Evolutionary conservation across 164 flowering plant species (phyloP), one percentile per base, ranked within the genome.

Genomic region (Vitis rupestris): DNA sequence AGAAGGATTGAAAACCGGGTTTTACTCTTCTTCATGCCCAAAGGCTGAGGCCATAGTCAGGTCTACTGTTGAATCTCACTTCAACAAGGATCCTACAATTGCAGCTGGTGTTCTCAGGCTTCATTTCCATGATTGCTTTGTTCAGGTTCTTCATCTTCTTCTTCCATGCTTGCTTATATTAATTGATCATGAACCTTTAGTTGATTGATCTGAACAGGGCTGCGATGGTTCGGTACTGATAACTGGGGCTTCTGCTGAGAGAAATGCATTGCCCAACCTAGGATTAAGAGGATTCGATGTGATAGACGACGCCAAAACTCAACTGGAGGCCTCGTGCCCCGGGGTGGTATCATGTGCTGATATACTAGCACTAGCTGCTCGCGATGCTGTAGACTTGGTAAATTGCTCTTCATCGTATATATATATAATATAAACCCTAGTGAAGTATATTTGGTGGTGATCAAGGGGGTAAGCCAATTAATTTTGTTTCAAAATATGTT

Each of bases 331-430:
- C 37, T 47, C 54, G 51, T 89, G 97, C 61, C 93, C 93, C 50
- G 90, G 90, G 2, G 79, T 84, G 10, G 92, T 89, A 62, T 91
- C 97, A 0, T 89, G 97, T 69, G 87, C 97, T 27, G 97, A 91
- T 48, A 86, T 91, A 54, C 70, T 91, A 17, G 89, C 93, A 0
- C 51, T 91, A 44, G 92, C 97, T 13, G 89, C 93, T 72, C 85
- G 92, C 9, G 97, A 91, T 72, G 78, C 92, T 52, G 92, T 91
- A 5, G 87, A 74, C 69, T 78, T 91, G 84, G 97, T 89, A 78
- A 23, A 23, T 23, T 23, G 2, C 27, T 23, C 27, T 23, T 23
- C 27, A 23, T 23, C 27, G 27, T 23, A 23, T 23, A 23, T 23
- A 23, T 23, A 23, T 23, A 23, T 17, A 17, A 17, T 17, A 17